Base-by-base conservation (phyloP, 108 stramenopile species). In the Cyclotella baltica region DNA sequence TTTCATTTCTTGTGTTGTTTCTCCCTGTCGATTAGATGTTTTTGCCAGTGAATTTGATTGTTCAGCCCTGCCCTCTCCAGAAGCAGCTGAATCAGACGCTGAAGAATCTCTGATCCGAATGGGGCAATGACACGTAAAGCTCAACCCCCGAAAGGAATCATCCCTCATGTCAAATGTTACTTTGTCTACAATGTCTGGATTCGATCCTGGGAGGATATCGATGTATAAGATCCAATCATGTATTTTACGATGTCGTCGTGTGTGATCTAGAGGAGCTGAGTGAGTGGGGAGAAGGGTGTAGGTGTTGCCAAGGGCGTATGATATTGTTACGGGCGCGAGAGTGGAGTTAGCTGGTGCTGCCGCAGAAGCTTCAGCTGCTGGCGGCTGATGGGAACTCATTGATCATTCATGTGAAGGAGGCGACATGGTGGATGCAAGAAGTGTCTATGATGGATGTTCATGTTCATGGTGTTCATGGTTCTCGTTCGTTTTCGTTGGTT, bases 141-240 rank as follows among this genome's bases (percentile, higher is more conserved):
- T 30, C 59, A 48, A 23, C 11, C 63, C 62, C 0, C 23, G 15
- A 46, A 80, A 85, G 55, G 77, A 83, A 20, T 68, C 9, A 53
- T 73, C 50, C 46, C 81, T 70, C 58, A 85, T 71, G 56, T 89
- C 86, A 74, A 89, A 89, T 1, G 65, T 64, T 0, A 89, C 88
- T n/a, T 62, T 22, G 1, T 79, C 72, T 48, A 89, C 85, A 0
- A 85, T 52, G 61, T 89, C 86, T 4, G 85, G 83, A 77, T 86
- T 63, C 4, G 40, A 68, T 1, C 85, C 83, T 2, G 65, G 74
- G 23, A 87, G 47, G 35, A 89, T 38, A 30, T 89, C 88, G 4
- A 89, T 75, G 75, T 83, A 89, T 4, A 89, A 19, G 0, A 62
- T 72, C 79, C 76, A 84, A 65, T 87, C 87, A 51, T 87, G 87